Conservation (phyloP, 2,329 filamentous ascomycete genomes). For the Talaromyces verruculosus region DNA sequence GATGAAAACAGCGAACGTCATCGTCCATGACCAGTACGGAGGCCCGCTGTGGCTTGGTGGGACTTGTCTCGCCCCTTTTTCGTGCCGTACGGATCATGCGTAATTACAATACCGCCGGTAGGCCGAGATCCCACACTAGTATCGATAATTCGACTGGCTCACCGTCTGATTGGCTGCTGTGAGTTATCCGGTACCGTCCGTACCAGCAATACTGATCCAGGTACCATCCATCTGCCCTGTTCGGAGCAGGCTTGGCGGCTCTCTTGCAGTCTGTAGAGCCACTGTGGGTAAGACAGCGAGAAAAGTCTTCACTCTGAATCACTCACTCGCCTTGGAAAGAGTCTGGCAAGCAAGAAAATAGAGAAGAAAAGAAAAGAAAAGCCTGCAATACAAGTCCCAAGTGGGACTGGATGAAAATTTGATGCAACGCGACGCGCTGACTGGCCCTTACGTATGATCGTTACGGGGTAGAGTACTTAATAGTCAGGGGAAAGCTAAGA, state of each 20-base stretch:
- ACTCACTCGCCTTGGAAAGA: no score
- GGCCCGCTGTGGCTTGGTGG: conserved; percentile 7
- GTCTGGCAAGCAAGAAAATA: no score
- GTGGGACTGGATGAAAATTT: conserved; percentile 10
- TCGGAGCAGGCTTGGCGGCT: neutral
- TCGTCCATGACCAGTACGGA: neutral
- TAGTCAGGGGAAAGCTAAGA: conserved; percentile 16
- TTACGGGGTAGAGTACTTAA: neutral
- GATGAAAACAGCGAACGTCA: conserved; percentile 1
- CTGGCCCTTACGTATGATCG: conserved; percentile 1
- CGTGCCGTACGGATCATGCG: neutral
- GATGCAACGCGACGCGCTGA: conserved; percentile 7
- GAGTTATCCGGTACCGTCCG: neutral
- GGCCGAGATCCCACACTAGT: neutral
- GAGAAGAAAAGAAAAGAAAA: neutral
- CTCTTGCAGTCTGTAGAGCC: neutral
- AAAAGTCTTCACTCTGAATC: neutral
- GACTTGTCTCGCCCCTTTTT: conserved; percentile 4
- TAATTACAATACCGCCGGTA: conserved; percentile 3
- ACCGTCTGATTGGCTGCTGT: neutral
- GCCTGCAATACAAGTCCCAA: neutral
- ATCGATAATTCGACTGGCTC: neutral
- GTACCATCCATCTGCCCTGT: neutral
- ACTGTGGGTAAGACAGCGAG: neutral
- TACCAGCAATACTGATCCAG: conserved; percentile 3